Evolutionary conservation across 257 asterid genomes (phyloP).

Genomic region (Rubia yunnanensis): DNA sequence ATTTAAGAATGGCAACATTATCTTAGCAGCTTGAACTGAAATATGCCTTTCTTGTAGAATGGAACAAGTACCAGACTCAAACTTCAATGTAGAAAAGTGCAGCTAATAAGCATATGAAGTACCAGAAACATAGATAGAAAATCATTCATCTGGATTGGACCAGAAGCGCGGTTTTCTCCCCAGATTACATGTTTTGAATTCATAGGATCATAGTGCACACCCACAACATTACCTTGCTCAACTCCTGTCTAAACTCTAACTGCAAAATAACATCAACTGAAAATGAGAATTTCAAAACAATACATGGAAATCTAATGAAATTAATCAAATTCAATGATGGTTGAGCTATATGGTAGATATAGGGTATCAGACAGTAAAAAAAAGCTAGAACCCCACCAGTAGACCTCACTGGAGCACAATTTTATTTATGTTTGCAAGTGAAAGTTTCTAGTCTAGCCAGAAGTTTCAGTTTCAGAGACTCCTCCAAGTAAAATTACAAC

Average conservation of each 20-base stretch:
- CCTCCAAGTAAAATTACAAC: constrained; percentile 69
- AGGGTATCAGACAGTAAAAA: not conserved
- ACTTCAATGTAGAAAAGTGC: not conserved
- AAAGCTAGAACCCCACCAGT: not conserved
- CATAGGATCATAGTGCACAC: constrained; percentile 99
- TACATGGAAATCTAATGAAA: constrained; percentile 1
- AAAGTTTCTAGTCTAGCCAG: not conserved
- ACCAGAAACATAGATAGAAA: constrained; percentile 86
- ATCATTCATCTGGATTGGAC: constrained; percentile 77
- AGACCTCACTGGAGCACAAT: not conserved
- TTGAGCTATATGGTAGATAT: not conserved
- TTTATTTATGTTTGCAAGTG: not conserved
- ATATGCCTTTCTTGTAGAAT: not conserved
- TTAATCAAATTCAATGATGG: not conserved
- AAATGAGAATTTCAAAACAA: not conserved
- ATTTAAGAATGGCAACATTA: not conserved
- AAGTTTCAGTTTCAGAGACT: constrained; percentile 35
- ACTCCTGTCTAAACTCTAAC: constrained; percentile 99
- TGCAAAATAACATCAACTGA: constrained; percentile 26
- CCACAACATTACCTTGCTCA: constrained; percentile 85
- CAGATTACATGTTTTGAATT: constrained; percentile 95
- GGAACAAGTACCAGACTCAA: not conserved
- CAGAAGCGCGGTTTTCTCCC: constrained; percentile 82
- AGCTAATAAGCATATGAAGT: constrained; percentile 1
- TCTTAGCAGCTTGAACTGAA: not conserved